Conservation (phyloP, 306 rosid genomes). For the Trifolium pratense region DNA sequence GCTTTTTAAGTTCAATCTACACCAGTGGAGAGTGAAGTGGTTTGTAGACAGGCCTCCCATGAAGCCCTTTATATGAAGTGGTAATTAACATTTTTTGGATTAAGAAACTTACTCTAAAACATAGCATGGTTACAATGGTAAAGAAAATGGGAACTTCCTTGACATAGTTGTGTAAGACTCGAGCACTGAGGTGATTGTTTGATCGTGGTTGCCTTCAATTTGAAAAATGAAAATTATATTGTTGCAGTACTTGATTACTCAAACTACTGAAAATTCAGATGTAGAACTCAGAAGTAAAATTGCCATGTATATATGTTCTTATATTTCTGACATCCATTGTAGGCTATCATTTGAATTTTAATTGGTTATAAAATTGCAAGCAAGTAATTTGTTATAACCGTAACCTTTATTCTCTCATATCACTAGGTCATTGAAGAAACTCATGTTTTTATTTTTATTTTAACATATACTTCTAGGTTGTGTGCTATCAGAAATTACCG, state of each 20-base stretch:
- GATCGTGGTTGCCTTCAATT: conserved; percentile 20
- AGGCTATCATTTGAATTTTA: conserved; percentile 4
- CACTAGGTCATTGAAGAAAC: conserved; percentile 26
- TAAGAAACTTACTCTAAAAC: conserved; percentile 1
- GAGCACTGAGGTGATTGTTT: conserved; percentile 12
- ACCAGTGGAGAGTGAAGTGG: not conserved
- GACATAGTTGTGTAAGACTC: conserved; percentile 17
- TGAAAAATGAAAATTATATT: conserved; percentile 7
- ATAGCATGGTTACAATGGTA: conserved; percentile 10
- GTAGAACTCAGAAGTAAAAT: not conserved
- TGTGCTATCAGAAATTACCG: conserved; percentile 80
- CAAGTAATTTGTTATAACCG: not conserved
- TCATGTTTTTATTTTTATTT: conserved; percentile 12
- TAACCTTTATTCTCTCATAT: conserved; percentile 9
- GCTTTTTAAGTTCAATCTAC: not conserved
- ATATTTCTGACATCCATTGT: conserved; percentile 17
- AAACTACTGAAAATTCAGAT: conserved; percentile 26
- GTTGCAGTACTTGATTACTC: conserved; percentile 11
- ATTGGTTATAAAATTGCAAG: conserved; percentile 31
- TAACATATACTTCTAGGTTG: conserved; percentile 59
- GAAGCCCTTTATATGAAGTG: conserved; percentile 5
- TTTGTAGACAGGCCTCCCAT: not conserved
- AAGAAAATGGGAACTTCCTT: conserved; percentile 15
- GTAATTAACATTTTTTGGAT: conserved; percentile 1
- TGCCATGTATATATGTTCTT: not conserved